These are phyloP conservation scores for Hypoxylon subgilvum DNA, from an alignment of 495 filamentous ascomycete species.

Conservation along the genomic window DNA sequence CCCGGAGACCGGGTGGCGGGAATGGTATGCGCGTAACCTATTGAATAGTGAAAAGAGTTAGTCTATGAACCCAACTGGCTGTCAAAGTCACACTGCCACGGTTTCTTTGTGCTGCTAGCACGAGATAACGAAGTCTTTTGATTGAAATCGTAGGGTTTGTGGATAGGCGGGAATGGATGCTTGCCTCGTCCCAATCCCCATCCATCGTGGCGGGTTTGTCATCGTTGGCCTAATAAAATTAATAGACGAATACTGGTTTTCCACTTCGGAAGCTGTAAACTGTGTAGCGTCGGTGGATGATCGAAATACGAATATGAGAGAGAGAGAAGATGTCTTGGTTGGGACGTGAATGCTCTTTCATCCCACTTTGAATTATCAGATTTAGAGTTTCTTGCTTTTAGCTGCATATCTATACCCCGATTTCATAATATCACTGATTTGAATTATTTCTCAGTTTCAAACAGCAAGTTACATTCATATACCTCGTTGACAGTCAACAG, in stretches of 20 bases:
- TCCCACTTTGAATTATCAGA: slow-evolving; percentile 18
- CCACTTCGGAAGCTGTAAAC: slow-evolving; percentile 1
- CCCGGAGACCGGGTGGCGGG: slow-evolving; percentile 68
- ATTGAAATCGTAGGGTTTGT: too few relatives aligned
- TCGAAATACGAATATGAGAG: background rate
- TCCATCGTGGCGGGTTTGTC: slow-evolving; percentile 53
- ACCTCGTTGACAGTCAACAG: too few relatives aligned
- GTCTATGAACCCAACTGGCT: slow-evolving; percentile 2
- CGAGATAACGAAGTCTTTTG: too few relatives aligned
- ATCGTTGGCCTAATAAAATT: slow-evolving; percentile 29
- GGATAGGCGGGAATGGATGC: slow-evolving; percentile 29
- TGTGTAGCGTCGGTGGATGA: slow-evolving; percentile 16
- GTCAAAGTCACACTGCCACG: background rate
- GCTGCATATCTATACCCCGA: too few relatives aligned
- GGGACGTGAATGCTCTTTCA: background rate
- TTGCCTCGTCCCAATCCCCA: slow-evolving; percentile 69
- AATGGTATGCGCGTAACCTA: slow-evolving; percentile 74
- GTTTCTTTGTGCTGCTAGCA: too few relatives aligned
- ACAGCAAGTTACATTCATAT: too few relatives aligned
- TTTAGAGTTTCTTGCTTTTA: background rate
- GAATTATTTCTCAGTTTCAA: too few relatives aligned
- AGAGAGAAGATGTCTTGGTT: slow-evolving; percentile 3
- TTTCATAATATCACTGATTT: too few relatives aligned
- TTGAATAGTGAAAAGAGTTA: slow-evolving; percentile 12
- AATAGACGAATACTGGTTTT: slow-evolving; percentile 5